Evolutionary conservation across 805 yeast species (phyloP), one percentile per base, ranked within the genome.

Genomic region (Kluyveromyces aestuarii): DNA sequence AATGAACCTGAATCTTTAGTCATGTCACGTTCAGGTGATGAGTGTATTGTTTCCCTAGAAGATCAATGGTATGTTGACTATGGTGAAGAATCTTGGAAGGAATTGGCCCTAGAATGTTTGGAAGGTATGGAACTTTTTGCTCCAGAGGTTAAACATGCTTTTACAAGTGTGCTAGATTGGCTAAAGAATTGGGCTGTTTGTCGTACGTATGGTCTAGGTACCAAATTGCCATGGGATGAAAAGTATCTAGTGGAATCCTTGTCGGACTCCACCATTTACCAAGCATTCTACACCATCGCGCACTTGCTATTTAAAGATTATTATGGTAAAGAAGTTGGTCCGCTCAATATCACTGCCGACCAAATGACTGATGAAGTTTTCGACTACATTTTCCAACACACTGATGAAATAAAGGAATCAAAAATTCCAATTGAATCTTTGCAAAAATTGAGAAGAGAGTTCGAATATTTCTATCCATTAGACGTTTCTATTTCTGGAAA

Each of bases 61-160:
- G 98, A 93, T 71, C 99, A 93, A 75, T 93, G 99, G 99, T 93
- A 81, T 69, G 78, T 87, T 60, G 97, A 93, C 67, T 93, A 93
- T 62, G 99, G 99, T 76, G 99, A 93, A 77, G 87, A 80, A 58
- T 57, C 71, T 14, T 93, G 99, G 99, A 87, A 85, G 64, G 69
- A 74, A 14, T 80, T 78, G 64, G 95, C 96, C 47, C 71, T 81
- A 54, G 93, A 84, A 59, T 84, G 95, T 66, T 76, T 93, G 52
- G 75, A 74, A 43, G 65, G 69, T 51, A 82, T 93, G 91, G 79
- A 85, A 66, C 77, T 90, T 10, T 91, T 78, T 74, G 75, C 83
- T 47, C 74, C 82, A 45, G 98, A 90, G 72, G 87, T 95, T 40
- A 78, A 84, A 60, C 81, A 91, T 63, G 96, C 95, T 7, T 91